Conservation (phyloP, 179 eudicot genomes). For the Beta corolliflora region DNA sequence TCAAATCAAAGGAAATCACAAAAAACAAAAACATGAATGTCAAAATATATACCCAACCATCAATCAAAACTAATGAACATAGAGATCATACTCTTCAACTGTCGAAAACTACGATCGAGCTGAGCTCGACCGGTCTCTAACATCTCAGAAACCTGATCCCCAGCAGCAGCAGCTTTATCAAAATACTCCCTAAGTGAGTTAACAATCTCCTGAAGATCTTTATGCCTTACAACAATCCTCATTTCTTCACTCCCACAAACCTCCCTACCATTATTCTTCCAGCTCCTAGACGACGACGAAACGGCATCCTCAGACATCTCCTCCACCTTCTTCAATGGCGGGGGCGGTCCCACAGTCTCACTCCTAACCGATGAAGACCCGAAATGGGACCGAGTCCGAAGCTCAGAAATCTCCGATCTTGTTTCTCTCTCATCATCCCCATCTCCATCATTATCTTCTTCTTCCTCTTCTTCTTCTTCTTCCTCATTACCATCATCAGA, state of each 20-base stretch:
- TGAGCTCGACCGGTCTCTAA: constrained; percentile 88
- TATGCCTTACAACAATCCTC: constrained; percentile 68
- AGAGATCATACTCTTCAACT: constrained; percentile 61
- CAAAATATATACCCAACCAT: too few relatives aligned
- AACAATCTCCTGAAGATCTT: constrained; percentile 79
- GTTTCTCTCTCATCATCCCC: constrained; percentile 58
- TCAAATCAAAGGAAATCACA: background rate
- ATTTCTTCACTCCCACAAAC: constrained; percentile 45
- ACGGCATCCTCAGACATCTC: constrained; percentile 33
- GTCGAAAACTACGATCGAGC: constrained; percentile 80
- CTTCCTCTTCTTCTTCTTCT: background rate
- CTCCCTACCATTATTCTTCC: constrained; percentile 42
- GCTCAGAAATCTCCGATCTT: constrained; percentile 63
- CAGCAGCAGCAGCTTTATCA: constrained; percentile 79
- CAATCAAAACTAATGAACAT: background rate
- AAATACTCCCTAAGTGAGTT: constrained; percentile 67
- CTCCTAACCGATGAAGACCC: constrained; percentile 52
- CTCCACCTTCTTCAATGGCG: constrained; percentile 37
- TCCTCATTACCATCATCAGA: constrained; percentile 20
- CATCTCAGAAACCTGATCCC: constrained; percentile 91
- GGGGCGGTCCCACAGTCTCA: constrained; percentile 31
- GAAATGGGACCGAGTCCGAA: constrained; percentile 45
- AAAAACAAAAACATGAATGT: background rate
- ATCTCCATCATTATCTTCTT: constrained; percentile 28
- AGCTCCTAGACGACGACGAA: constrained; percentile 45